A percentile compares a stretch with the other conserved stretches of the same genome.
phyloP scores from a whole-genome alignment of 345 rosid species.

The Alliaria petiolata region DNA sequence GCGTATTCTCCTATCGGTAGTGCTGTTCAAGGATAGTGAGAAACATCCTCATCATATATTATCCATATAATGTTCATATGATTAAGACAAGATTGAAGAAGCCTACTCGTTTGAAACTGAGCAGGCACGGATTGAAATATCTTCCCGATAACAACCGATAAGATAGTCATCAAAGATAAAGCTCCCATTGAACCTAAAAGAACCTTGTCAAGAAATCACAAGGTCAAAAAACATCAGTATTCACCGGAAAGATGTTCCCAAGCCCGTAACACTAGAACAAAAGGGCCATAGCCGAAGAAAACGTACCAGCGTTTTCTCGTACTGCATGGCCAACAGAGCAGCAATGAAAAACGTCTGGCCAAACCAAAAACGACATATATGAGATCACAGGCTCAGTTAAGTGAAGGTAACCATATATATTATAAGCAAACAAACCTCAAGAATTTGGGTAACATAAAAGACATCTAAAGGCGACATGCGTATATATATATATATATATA shows the following conservation, averaged over 20 bases:
- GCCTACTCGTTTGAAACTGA: slow-evolving; percentile 94
- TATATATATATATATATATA: not conserved
- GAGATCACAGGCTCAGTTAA: not conserved
- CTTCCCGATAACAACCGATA: slow-evolving; percentile 88
- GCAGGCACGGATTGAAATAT: slow-evolving; percentile 94
- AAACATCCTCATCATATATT: too few relatives aligned
- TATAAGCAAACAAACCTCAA: too few relatives aligned
- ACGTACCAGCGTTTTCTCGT: slow-evolving; percentile 86
- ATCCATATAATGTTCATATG: too few relatives aligned
- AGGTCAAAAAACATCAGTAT: slow-evolving; percentile 22
- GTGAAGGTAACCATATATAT: too few relatives aligned
- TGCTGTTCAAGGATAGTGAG: slow-evolving; percentile 48
- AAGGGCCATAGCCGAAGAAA: not conserved
- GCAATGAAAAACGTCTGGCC: slow-evolving; percentile 95
- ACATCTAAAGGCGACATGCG: not conserved
- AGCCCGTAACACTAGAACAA: not conserved
- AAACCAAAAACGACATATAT: slow-evolving; percentile 13
- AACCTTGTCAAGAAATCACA: slow-evolving; percentile 61
- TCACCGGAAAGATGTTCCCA: not conserved
- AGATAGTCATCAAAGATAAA: slow-evolving; percentile 88
- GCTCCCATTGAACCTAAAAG: slow-evolving; percentile 98
- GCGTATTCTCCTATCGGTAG: slow-evolving; percentile 97
- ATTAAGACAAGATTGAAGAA: not conserved
- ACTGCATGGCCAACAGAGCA: slow-evolving; percentile 98
- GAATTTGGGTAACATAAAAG: not conserved